A percentile compares a stretch with the other conserved stretches of the same genome.
Evolutionary conservation across 1,139 yeast genomes (phyloP).

Genomic region (Geotrichum fermentans): DNA sequence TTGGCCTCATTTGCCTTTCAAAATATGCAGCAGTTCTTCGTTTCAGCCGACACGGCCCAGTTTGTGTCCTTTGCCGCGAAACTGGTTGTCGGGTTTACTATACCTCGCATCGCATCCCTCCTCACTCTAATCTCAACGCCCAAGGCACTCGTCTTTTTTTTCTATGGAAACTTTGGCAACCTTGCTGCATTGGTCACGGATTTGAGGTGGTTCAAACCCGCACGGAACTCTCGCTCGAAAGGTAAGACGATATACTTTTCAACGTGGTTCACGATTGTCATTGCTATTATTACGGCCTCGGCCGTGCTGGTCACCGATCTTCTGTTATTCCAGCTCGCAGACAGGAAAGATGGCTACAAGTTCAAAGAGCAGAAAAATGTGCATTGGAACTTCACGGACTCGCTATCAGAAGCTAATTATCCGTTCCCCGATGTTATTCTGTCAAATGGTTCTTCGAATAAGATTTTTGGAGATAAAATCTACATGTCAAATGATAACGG

Average conservation of each 20-base stretch:
- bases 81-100: slow-evolving; percentile 1
- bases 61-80: slow-evolving; percentile 6
- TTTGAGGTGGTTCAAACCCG: slow-evolving; percentile 4
- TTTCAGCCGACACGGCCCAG: slow-evolving; percentile 5
- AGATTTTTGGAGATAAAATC: not conserved
- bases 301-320: slow-evolving; percentile 4
- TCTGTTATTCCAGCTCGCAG: slow-evolving; percentile 3
- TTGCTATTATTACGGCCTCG: not conserved
- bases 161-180: slow-evolving; percentile 7
- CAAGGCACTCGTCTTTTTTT: slow-evolving; percentile 3
- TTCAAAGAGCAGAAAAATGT: too few relatives aligned
- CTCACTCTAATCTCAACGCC: slow-evolving; percentile 1
- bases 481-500: not conserved
- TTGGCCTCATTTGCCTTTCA: too few relatives aligned
- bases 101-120: not conserved
- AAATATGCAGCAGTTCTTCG: not conserved
- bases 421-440: not conserved
- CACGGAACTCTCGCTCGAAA: not conserved
- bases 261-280: not conserved
- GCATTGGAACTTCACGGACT: not conserved
- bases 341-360: not conserved
- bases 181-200: not conserved
- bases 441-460: not conserved
- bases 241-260: not conserved
- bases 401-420: not conserved